These are phyloP conservation scores for Solidago caesia DNA, from an alignment of 129 eudicot genomes.

Conservation along the genomic window DNA sequence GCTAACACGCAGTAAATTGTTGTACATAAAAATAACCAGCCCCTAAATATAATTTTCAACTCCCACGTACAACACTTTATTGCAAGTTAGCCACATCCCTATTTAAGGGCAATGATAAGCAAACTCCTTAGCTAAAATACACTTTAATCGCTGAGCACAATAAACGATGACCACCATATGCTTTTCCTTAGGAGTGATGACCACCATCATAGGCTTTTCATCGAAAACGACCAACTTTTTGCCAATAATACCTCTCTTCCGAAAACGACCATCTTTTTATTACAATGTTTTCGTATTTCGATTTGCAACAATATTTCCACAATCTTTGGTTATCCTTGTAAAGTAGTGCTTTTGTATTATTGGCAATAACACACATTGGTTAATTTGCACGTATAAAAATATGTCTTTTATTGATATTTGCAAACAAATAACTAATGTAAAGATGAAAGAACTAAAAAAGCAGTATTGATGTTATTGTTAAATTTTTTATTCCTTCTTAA, in stretches of 20 bases:
- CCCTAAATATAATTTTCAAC: no score
- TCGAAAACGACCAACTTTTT: background rate
- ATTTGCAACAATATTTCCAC: constrained; percentile 2
- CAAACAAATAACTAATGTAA: background rate
- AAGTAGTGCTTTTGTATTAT: background rate
- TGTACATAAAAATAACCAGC: no score
- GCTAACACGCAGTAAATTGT: no score
- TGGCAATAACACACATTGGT: no score
- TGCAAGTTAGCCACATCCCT: no score
- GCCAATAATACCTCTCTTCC: no score
- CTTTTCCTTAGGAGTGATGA: background rate
- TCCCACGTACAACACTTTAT: no score
- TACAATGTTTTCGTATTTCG: background rate
- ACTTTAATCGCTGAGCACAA: background rate
- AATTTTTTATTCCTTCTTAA: no score
- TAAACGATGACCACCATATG: background rate
- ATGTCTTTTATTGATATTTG: background rate
- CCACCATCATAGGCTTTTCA: background rate
- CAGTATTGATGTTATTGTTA: background rate
- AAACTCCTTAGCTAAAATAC: background rate
- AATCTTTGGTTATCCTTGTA: constrained; percentile 1
- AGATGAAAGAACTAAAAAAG: constrained; percentile 2
- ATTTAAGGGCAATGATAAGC: no score
- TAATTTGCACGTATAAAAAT: no score
- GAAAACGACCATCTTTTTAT: background rate